These are phyloP conservation scores for Mortierella sp. DNA, from an alignment of 371 early-diverging fungal species.

Conservation along the genomic window DNA sequence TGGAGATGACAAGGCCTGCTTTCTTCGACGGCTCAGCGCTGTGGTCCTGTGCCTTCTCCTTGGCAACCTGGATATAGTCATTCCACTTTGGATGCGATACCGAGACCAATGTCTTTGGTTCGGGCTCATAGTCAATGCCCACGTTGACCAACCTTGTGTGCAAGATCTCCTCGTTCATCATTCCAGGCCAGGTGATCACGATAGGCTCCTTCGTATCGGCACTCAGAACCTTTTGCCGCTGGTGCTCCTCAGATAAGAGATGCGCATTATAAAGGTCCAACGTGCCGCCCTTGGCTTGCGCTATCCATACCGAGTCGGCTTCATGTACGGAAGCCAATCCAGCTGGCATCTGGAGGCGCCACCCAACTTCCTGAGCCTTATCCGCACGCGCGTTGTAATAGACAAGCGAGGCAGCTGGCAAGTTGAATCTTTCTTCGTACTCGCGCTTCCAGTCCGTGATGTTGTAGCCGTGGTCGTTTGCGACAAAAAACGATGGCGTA, in stretches of 20 bases:
- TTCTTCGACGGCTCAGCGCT: constrained; percentile 18
- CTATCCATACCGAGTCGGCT: constrained; percentile 32
- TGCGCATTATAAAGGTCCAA: constrained; percentile 38
- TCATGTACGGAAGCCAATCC: constrained; percentile 22
- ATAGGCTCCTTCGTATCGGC: constrained; percentile 29
- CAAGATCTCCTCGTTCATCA: constrained; percentile 49
- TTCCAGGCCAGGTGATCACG: constrained; percentile 44
- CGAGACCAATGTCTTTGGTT: constrained; percentile 22
- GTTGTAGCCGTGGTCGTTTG: constrained; percentile 53
- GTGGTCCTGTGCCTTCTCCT: constrained; percentile 25
- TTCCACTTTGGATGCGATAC: constrained; percentile 46
- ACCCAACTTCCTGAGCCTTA: constrained; percentile 38
- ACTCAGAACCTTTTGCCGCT: constrained; percentile 26
- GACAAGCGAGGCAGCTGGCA: constrained; percentile 40
- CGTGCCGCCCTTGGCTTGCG: constrained; percentile 44
- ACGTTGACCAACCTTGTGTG: constrained; percentile 40
- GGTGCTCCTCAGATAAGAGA: constrained; percentile 41
- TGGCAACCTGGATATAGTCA: constrained; percentile 35
- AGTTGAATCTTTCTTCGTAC: constrained; percentile 52
- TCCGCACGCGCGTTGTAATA: constrained; percentile 52
- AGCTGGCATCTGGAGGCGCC: constrained; percentile 49
- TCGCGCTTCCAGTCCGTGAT: constrained; percentile 51
- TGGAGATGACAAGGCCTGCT: constrained; percentile 40
- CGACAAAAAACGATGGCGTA: constrained; percentile 45
- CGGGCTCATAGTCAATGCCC: constrained; percentile 43